Evolutionary conservation across 768 basidiomycete genomes (phyloP), one percentile per base, ranked within the genome.

Genomic region (Rhodotorula diobovata): DNA sequence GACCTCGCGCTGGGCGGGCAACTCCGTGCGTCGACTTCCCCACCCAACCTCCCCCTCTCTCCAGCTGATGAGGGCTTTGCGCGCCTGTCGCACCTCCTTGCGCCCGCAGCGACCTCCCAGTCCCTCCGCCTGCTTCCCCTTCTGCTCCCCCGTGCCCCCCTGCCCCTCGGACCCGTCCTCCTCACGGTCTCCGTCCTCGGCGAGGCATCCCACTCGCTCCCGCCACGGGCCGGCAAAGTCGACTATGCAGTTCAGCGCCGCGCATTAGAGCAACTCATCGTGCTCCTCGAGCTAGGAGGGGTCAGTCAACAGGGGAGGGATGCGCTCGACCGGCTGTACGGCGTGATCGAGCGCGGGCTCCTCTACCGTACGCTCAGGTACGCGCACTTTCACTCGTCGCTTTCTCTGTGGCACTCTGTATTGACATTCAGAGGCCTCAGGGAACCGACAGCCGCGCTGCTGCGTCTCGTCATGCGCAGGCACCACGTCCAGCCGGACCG

Each of bases 281-380:
- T 50, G 2, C 39, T 60, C 4, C n/a, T 64, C 3, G 37, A 53
- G n/a, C 39, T 61, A 0, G 53, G 55, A 7, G 62, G 53, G 15
- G 43, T 72, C 4, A 30, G 43, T 0, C 4, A 7, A 30, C 63
- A 60, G 12, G 71, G 53, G 0, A 55, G 45, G 30, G 58, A 48
- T 0, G 57, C 37, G 34, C 53, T 72, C n/a, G 63, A 55, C 11
- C 35, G 43, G 18, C 50, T 53, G 41, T 72, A 45, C 32, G 45
- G 43, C 0, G 54, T 61, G 2, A 1, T 60, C 20, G 66, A 63
- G 58, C 43, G 54, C 1, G 56, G 46, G 0, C 35, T 72, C 6
- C 62, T 56, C 37, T 72, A 67, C 30, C 43, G 63, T 21, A 56
- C 21, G 2, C 54, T 72, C 25, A 46, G 71, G 71, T 68, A 23